Base-by-base conservation (phyloP, 2,329 filamentous ascomycete genomes). In the Shiraia bambusicola region DNA sequence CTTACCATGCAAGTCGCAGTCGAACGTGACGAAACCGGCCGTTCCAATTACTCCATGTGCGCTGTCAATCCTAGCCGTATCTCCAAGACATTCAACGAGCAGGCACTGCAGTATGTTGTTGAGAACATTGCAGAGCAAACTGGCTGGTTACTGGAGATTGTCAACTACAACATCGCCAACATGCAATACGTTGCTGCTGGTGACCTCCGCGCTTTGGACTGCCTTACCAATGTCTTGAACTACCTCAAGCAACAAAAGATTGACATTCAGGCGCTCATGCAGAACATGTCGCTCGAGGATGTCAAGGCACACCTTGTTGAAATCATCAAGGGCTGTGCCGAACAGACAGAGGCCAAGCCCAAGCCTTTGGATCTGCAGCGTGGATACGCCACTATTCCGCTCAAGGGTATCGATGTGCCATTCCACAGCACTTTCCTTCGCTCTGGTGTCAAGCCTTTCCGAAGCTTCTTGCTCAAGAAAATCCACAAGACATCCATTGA, bases 401-500 rank as follows among this genome's bases (percentile, higher is more conserved):
- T 98, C 53, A 88, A 87, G 65, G 94, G 94, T 51, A 98, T 98
- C 59, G 93, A 98, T 62, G 94, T 97, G 66, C 93, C 93, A 31
- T 98, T 98, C 88, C 93, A 98, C 80, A 93, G 87, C 59, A 98
- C 93, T 13, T 98, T 98, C 80, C 76, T 98, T 73, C 88, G 94
- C 41, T 95, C 90, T 28, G 94, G 93, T 61, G 93, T 98, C 71
- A 98, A 98, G 80, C 93, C 94, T 33, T 98, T 98, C 89, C 83
- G 93, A 56, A 92, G 86, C 31, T 98, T 98, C 82, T 73, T 98
- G 67, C 85, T 97, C 60, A 98, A 97, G 87, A 98, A 98, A 82
- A 97, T 98, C 76, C 90, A 97, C 80, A 95, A 95, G 83, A 96
- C 91, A 16, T 94, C 88, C 39, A 97, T 98, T 69, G 93, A 98